Base-by-base conservation (phyloP, 805 yeast genomes). In the Candida yuanshanica region DNA sequence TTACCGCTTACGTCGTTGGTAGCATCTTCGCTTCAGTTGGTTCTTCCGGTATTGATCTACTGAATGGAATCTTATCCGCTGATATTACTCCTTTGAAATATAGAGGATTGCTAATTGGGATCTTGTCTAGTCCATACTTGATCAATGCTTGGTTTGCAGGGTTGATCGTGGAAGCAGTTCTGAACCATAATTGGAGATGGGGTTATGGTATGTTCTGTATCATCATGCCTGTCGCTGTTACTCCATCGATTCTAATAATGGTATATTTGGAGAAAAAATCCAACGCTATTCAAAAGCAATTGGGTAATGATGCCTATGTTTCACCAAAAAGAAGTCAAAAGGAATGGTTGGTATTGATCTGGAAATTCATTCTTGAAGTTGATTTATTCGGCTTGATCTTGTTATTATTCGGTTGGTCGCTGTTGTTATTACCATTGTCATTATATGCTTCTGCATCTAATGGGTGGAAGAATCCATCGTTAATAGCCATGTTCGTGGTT, bases 151-250 rank as follows among this genome's bases (percentile, higher is more conserved):
- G 72, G 72, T 53, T 66, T 43, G 51, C 70, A n/a, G 75, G 74
- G 39, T 57, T 53, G 5, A 65, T 67, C 44, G 67, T 55, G 9
- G 47, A 51, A 5, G 56, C 60, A 24, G 53, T 71, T 18, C 50
- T 60, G 13, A 33, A 35, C 14, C 48, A 47, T 31, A 63, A 66
- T 33, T 75, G 81, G 81, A 64, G 77, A 55, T 69, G 74, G 73
- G 79, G 77, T 21, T 72, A 66, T 49, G 76, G 75, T 38, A 63
- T 71, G 57, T 74, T 74, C 60, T 65, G 71, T 18, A 63, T 73
- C 33, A 63, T 73, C 21, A 58, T 65, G 46, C 77, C 77, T 4
- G 63, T 62, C 20, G 66, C 63, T 16, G 38, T 60, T n/a, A 32
- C 48, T 14, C 72, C 72, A 22, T 62, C 63, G 18, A 52, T 65